A percentile compares a stretch with the other conserved stretches of the same genome.
These are phyloP conservation scores for Neofusicoccum ribis DNA, from an alignment of 2,329 filamentous ascomycete species.

Conservation along the genomic window DNA sequence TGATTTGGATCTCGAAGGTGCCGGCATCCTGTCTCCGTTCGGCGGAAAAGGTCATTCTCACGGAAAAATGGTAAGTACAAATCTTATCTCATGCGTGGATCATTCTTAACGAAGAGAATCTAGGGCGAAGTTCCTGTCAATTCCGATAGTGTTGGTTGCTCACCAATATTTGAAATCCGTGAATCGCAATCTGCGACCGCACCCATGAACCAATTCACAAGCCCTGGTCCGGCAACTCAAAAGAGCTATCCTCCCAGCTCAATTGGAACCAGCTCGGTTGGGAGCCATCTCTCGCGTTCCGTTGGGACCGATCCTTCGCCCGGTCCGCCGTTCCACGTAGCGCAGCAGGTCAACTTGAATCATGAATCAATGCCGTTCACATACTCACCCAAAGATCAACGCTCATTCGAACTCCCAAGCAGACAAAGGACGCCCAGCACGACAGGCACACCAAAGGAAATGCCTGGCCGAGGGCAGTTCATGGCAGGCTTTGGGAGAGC, in stretches of 20 bases:
- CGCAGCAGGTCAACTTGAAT: conserved; percentile 16
- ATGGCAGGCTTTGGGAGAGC: not conserved
- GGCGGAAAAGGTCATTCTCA: not conserved
- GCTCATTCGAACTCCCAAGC: conserved; percentile 8
- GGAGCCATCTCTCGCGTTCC: not conserved
- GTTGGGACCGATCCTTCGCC: conserved; percentile 6
- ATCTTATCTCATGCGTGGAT: no score
- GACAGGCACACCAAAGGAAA: not conserved
- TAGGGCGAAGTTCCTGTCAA: conserved; percentile 24
- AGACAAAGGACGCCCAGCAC: conserved; percentile 13
- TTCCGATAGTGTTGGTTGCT: conserved; percentile 33
- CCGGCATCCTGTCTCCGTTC: conserved; percentile 50
- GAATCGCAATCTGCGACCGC: conserved; percentile 32
- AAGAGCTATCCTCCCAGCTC: not conserved
- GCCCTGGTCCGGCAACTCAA: not conserved
- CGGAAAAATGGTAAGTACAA: not conserved
- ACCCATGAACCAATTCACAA: conserved; percentile 31
- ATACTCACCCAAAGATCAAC: not conserved
- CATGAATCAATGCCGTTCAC: conserved; percentile 3
- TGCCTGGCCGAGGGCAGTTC: not conserved
- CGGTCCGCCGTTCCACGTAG: conserved; percentile 18
- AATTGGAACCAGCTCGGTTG: no score
- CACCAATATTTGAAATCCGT: conserved; percentile 35
- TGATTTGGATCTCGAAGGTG: conserved; percentile 82
- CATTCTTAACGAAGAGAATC: not conserved